A percentile compares a stretch with the other conserved stretches of the same genome.
phyloP scores from a whole-genome alignment of 305 asterid genomes.

The Solanum hybrid region DNA sequence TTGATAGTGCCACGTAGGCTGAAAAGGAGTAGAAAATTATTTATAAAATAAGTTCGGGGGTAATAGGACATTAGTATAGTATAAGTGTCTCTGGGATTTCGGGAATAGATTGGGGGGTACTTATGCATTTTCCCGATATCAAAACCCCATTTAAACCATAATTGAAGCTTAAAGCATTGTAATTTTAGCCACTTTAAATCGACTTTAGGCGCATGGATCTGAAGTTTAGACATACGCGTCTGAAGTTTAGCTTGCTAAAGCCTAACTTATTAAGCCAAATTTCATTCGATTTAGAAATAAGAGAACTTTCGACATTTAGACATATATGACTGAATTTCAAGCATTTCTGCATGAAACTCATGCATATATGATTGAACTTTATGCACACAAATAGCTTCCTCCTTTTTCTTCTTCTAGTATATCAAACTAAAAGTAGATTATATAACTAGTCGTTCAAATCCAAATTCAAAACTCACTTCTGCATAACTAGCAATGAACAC shows the following conservation, averaged over 20 bases:
- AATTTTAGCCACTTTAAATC: background rate
- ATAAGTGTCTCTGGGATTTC: no score
- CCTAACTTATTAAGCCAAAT: accelerated
- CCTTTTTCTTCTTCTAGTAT: background rate
- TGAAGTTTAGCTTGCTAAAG: background rate
- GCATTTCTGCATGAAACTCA: background rate
- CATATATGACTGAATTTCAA: background rate
- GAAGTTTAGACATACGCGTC: background rate
- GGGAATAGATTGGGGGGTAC: no score
- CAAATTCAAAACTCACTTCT: background rate
- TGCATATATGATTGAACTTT: background rate
- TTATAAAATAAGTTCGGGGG: no score
- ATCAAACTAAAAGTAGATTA: background rate
- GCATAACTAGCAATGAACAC: background rate
- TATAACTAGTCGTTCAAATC: background rate
- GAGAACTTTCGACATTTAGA: background rate
- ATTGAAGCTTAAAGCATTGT: background rate
- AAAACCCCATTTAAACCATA: background rate
- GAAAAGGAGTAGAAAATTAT: no score
- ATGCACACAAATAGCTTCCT: background rate
- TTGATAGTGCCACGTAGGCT: no score
- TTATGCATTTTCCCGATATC: no score
- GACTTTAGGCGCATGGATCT: background rate
- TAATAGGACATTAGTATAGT: no score
- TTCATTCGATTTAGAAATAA: no score